These are phyloP conservation scores for Fusarium sp. DNA, from an alignment of 2,329 filamentous ascomycete genomes.

Conservation along the genomic window DNA sequence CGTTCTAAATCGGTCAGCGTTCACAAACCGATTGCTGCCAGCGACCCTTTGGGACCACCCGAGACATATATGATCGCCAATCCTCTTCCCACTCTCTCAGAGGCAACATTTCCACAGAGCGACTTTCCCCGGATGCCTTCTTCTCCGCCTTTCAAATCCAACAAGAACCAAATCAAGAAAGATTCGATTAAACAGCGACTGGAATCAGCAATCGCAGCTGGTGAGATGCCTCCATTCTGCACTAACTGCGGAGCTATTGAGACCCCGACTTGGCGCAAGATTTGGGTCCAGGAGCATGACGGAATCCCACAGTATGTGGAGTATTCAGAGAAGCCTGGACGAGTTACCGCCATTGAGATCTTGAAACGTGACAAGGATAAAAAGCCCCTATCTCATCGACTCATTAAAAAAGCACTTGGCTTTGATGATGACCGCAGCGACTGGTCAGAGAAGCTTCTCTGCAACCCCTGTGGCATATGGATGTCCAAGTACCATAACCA, in stretches of 20 bases:
- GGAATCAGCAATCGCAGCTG: conserved; percentile 75
- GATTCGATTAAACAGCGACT: conserved; percentile 68
- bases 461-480: conserved; percentile 97
- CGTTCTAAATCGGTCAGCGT: conserved; percentile 52
- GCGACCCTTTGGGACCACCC: conserved; percentile 56
- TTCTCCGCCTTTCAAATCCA: conserved; percentile 60
- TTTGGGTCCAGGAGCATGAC: conserved; percentile 80
- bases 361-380: conserved; percentile 71
- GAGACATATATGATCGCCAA: conserved; percentile 33
- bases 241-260: conserved; percentile 94
- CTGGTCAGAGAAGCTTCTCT: conserved; percentile 81
- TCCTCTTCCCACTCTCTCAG: conserved; percentile 45
- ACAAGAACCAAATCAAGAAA: conserved; percentile 75
- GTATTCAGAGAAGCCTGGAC: conserved; percentile 77
- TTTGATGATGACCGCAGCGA: conserved; percentile 70
- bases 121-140: conserved; percentile 55
- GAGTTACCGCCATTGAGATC: conserved; percentile 79
- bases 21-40: conserved; percentile 57
- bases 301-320: conserved; percentile 78
- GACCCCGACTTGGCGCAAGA: conserved; percentile 95
- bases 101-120: conserved; percentile 56
- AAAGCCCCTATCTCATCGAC: conserved; percentile 73
- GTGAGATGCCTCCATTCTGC: conserved; percentile 89
- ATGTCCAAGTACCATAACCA: conserved; percentile 88
- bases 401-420: conserved; percentile 80